phyloP scores from a whole-genome alignment of 305 asterid genomes.

The Nicotiana rustica region DNA sequence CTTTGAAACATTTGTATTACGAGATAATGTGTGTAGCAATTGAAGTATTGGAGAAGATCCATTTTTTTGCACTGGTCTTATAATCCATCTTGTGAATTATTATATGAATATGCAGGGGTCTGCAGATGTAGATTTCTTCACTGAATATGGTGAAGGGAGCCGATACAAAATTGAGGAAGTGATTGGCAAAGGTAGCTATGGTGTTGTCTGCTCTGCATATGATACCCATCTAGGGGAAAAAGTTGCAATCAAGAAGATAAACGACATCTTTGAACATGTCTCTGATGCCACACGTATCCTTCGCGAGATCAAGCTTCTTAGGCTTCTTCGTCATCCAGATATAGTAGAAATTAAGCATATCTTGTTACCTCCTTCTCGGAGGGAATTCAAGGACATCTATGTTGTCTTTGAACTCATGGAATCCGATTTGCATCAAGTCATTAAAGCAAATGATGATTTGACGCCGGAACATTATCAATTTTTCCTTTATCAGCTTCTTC shows the following conservation, averaged over 20 bases:
- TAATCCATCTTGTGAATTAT: slow-evolving; percentile 28
- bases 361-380: slow-evolving; percentile 92
- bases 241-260: slow-evolving; percentile 96
- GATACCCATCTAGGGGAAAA: slow-evolving; percentile 97
- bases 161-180: slow-evolving; percentile 93
- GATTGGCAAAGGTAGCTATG: slow-evolving; percentile 97
- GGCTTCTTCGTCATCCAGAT: slow-evolving; percentile 98
- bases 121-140: slow-evolving; percentile 87
- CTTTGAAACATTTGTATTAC: neutral
- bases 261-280: slow-evolving; percentile 93
- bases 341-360: slow-evolving; percentile 96
- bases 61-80: neutral
- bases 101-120: slow-evolving; percentile 59
- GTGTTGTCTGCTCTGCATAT: slow-evolving; percentile 96
- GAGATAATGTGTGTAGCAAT: neutral
- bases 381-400: slow-evolving; percentile 94
- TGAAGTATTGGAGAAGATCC: neutral
- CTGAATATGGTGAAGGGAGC: slow-evolving; percentile 97
- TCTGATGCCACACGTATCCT: slow-evolving; percentile 98
- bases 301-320: slow-evolving; percentile 94
- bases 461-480: slow-evolving; percentile 95
- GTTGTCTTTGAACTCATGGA: slow-evolving; percentile 96
- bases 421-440: slow-evolving; percentile 95
- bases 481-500: slow-evolving; percentile 95
- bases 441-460: slow-evolving; percentile 92